These are phyloP conservation scores for Nitzschia inconspicua DNA, from an alignment of 108 stramenopile species.

Conservation along the genomic window DNA sequence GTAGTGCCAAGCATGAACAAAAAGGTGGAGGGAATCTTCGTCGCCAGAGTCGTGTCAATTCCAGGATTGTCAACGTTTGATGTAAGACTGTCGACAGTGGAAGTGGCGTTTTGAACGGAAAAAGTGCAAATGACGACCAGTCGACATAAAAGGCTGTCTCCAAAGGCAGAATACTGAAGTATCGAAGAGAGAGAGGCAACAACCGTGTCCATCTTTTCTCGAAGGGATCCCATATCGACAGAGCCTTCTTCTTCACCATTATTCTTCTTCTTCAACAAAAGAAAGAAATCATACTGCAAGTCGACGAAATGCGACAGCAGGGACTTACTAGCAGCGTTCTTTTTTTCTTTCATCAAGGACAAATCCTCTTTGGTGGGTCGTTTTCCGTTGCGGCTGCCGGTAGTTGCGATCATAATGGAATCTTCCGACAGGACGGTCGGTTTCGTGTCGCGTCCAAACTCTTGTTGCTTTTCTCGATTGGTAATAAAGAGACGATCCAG, in stretches of 20 bases:
- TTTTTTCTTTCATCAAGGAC: conserved; percentile 27
- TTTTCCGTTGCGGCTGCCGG: neutral
- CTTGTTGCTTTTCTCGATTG: conserved; percentile 54
- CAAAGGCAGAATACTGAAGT: conserved; percentile 37
- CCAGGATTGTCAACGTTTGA: neutral
- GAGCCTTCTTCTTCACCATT: neutral
- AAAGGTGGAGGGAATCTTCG: conserved; percentile 1
- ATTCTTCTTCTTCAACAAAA: conserved; percentile 10
- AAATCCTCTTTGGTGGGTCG: conserved; percentile 22
- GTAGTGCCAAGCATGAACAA: conserved; percentile 12
- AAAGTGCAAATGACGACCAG: conserved; percentile 64
- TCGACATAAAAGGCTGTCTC: conserved; percentile 70
- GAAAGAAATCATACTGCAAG: conserved; percentile 57
- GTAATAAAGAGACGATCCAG: conserved; percentile 52
- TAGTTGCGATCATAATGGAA: neutral
- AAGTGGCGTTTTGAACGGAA: conserved; percentile 18
- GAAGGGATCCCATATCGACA: neutral
- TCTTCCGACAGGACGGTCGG: conserved; percentile 6
- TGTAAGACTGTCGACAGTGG: neutral
- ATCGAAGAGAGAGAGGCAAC: conserved; percentile 28
- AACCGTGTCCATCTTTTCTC: conserved; percentile 31
- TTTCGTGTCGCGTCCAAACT: conserved; percentile 20
- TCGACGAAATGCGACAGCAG: conserved; percentile 65
- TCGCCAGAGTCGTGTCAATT: neutral
- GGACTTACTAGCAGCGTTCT: conserved; percentile 39